Conservation (phyloP, 2,329 filamentous ascomycete species). For the Xylaria sp. region DNA sequence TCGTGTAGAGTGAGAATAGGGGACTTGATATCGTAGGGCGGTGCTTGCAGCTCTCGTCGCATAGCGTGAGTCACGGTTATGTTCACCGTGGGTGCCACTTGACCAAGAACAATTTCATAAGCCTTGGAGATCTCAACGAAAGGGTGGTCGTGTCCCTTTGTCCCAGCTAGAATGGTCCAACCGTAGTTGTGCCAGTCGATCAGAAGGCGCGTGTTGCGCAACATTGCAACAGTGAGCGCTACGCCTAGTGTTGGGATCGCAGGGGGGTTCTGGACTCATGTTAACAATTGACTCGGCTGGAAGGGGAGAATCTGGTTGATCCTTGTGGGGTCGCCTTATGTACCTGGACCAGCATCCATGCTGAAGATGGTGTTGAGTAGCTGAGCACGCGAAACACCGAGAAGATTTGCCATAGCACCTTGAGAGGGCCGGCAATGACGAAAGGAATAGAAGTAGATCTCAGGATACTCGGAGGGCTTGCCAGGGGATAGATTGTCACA, state of each 20-base stretch:
- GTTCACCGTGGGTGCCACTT: conserved; percentile 62
- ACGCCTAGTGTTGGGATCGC: conserved; percentile 86
- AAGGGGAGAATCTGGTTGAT: neutral
- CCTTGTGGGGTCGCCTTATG: conserved; percentile 7
- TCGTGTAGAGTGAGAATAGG: conserved; percentile 75
- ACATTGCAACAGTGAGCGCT: conserved; percentile 63
- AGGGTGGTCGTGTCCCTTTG: conserved; percentile 55
- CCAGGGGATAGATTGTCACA: conserved; percentile 67
- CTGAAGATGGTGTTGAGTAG: conserved; percentile 66
- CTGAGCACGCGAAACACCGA: conserved; percentile 66
- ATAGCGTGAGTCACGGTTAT: conserved; percentile 89
- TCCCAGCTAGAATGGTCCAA: conserved; percentile 77
- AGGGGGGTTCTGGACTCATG: conserved; percentile 68
- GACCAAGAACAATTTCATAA: conserved; percentile 72
- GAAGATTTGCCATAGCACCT: conserved; percentile 77
- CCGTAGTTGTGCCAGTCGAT: conserved; percentile 99
- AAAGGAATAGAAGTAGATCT: conserved; percentile 69
- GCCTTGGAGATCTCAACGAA: conserved; percentile 70
- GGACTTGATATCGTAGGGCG: conserved; percentile 59
- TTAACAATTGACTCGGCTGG: conserved; percentile 11
- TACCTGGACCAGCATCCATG: conserved; percentile 82
- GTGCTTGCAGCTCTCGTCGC: conserved; percentile 60
- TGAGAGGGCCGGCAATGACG: conserved; percentile 70
- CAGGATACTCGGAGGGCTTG: conserved; percentile 60
- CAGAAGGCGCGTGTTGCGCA: conserved; percentile 75